Percentiles rank a stretch among this genome's conserved stretches.
Conservation (phyloP, 768 basidiomycete genomes). For the Mycena indigotica region DNA sequence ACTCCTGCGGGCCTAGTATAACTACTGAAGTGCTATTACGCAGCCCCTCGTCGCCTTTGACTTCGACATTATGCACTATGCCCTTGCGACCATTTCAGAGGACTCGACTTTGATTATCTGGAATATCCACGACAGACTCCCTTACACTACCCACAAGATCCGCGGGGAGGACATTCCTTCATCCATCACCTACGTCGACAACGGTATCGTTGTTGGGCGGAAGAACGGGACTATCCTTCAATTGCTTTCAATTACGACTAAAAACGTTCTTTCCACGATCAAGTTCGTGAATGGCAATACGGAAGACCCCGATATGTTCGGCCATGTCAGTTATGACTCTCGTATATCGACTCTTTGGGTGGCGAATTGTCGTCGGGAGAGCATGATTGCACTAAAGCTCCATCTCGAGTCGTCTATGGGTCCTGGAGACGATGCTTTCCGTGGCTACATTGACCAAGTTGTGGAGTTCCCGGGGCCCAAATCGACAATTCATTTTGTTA, state of each 20-base stretch:
- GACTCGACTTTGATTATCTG: slow-evolving; percentile 82
- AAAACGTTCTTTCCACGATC: slow-evolving; percentile 73
- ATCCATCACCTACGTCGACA: slow-evolving; percentile 82
- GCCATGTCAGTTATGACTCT: slow-evolving; percentile 83
- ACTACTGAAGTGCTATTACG: slow-evolving; percentile 9
- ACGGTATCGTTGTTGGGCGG: slow-evolving; percentile 82
- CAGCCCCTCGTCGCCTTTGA: slow-evolving; percentile 84
- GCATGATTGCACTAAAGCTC: slow-evolving; percentile 79
- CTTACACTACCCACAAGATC: slow-evolving; percentile 76
- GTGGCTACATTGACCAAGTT: slow-evolving; percentile 77
- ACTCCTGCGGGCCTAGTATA: slow-evolving; percentile 1
- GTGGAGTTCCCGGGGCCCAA: slow-evolving; percentile 84
- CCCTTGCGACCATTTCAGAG: slow-evolving; percentile 78
- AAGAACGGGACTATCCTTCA: slow-evolving; percentile 86
- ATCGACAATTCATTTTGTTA: slow-evolving; percentile 87
- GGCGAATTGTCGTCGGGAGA: slow-evolving; percentile 82
- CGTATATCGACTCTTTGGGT: slow-evolving; percentile 87
- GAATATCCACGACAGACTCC: slow-evolving; percentile 76
- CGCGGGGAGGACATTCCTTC: slow-evolving; percentile 81
- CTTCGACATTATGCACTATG: slow-evolving; percentile 76
- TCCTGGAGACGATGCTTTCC: slow-evolving; percentile 63
- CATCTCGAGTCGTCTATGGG: slow-evolving; percentile 64
- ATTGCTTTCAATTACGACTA: slow-evolving; percentile 73
- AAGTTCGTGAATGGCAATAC: slow-evolving; percentile 70
- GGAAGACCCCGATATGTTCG: slow-evolving; percentile 86